Evolutionary conservation across 768 basidiomycete genomes (phyloP).

Genomic region (Pholiota microspora): DNA sequence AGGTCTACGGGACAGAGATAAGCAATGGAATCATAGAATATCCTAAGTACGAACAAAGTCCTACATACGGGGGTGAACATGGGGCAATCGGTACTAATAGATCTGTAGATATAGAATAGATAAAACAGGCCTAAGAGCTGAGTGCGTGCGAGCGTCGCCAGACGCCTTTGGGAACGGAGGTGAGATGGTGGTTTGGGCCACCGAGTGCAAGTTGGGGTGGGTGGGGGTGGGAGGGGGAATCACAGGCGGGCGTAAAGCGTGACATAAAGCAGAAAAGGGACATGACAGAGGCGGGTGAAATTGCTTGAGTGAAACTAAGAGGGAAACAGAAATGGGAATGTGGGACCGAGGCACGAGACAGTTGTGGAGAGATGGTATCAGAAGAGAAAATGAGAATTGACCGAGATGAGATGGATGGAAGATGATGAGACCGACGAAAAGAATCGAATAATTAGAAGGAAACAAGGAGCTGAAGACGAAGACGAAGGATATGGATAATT

Average conservation of each 20-base stretch:
- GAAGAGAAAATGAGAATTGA: slow-evolving; percentile 15
- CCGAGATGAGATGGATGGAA: slow-evolving; percentile 18
- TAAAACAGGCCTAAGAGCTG: slow-evolving; percentile 27
- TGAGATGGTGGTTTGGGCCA: slow-evolving; percentile 15
- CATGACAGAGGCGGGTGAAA: slow-evolving; percentile 19
- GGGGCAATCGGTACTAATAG: slow-evolving; percentile 34
- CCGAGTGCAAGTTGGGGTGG: slow-evolving; percentile 11
- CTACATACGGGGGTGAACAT: slow-evolving; percentile 19
- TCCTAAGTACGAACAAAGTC: slow-evolving; percentile 11
- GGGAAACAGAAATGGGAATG: slow-evolving; percentile 12
- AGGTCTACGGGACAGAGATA: slow-evolving; percentile 1
- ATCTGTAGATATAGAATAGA: slow-evolving; percentile 45
- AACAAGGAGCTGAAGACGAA: slow-evolving; percentile 13
- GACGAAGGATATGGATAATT: neutral
- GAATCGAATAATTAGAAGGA: slow-evolving; percentile 14
- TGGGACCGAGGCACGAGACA: slow-evolving; percentile 5
- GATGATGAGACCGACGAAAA: slow-evolving; percentile 12
- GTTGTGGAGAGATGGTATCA: slow-evolving; percentile 10
- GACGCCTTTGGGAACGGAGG: neutral
- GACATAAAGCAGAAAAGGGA: slow-evolving; percentile 25
- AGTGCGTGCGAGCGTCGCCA: slow-evolving; percentile 14
- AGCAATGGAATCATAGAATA: slow-evolving; percentile 8
- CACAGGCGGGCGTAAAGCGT: slow-evolving; percentile 15
- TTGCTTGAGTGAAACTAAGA: neutral
- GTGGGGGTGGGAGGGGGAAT: neutral